Conservation (phyloP, 176 grass and related monocot genomes). For the Dactylis glomerata region DNA sequence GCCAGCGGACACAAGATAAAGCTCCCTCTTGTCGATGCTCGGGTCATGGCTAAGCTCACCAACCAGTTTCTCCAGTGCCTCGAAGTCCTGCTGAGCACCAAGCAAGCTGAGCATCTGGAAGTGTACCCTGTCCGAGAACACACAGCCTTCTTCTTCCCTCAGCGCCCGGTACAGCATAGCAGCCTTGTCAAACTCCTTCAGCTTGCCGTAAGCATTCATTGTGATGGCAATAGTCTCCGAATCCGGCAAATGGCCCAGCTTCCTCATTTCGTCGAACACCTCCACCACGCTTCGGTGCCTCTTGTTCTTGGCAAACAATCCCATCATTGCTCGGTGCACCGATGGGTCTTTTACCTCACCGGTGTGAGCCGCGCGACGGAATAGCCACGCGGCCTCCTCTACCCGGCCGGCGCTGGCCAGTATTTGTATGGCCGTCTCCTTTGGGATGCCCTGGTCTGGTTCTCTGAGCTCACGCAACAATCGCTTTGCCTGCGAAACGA, state of each 20-base stretch:
- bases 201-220: slow-evolving; percentile 83
- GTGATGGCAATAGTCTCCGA: slow-evolving; percentile 76
- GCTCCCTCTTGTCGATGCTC: slow-evolving; percentile 80
- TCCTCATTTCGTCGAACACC: slow-evolving; percentile 84
- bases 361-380: slow-evolving; percentile 47
- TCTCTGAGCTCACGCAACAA: slow-evolving; percentile 73
- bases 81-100: slow-evolving; percentile 68
- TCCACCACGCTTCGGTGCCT: slow-evolving; percentile 66
- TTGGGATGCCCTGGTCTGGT: slow-evolving; percentile 52
- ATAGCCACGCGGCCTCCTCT: slow-evolving; percentile 90
- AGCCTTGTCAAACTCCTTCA: slow-evolving; percentile 72
- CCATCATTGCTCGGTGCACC: slow-evolving; percentile 65
- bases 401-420: slow-evolving; percentile 71
- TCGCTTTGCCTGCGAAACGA: slow-evolving; percentile 60
- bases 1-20: slow-evolving; percentile 65
- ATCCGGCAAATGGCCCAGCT: slow-evolving; percentile 56
- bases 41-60: slow-evolving; percentile 58
- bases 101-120: slow-evolving; percentile 96
- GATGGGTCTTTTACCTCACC: slow-evolving; percentile 66
- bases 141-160: slow-evolving; percentile 73
- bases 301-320: slow-evolving; percentile 62
- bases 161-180: slow-evolving; percentile 50
- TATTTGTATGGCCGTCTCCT: slow-evolving; percentile 76
- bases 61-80: slow-evolving; percentile 56
- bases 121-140: slow-evolving; percentile 87